A percentile compares a stretch with the other conserved stretches of the same genome.
Conservation (phyloP, 2,329 filamentous ascomycete genomes). For the Onygenales sp. region DNA sequence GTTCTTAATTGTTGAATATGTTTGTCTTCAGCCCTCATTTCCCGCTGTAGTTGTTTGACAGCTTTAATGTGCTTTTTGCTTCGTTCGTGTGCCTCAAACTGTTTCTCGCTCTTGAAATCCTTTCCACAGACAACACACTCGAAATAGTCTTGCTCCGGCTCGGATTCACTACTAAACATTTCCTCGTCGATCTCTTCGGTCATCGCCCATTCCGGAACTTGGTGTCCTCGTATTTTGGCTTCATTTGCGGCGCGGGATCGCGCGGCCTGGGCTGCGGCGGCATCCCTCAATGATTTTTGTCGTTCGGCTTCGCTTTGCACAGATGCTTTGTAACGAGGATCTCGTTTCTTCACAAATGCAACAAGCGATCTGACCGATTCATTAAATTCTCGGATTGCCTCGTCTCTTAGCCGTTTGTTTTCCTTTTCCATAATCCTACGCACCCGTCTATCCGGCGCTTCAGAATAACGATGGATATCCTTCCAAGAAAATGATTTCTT, state of each 20-base stretch:
- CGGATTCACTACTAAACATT: constrained; percentile 37
- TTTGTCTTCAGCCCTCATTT: constrained; percentile 74
- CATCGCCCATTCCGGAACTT: constrained; percentile 67
- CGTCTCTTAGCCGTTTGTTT: constrained; percentile 74
- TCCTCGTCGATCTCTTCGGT: constrained; percentile 45
- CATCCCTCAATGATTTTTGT: constrained; percentile 66
- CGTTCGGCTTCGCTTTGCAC: constrained; percentile 70
- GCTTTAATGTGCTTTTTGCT: constrained; percentile 95
- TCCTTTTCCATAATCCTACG: constrained; percentile 90
- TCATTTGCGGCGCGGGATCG: constrained; percentile 72
- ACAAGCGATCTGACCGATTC: constrained; percentile 81
- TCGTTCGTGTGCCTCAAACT: constrained; percentile 83
- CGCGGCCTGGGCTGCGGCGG: constrained; percentile 74
- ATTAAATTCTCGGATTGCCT: constrained; percentile 80
- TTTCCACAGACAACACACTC: constrained; percentile 58
- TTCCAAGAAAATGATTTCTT: constrained; percentile 83
- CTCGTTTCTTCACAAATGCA: constrained; percentile 79
- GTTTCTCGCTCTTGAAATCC: constrained; percentile 79
- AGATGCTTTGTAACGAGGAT: constrained; percentile 73
- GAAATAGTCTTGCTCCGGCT: constrained; percentile 45
- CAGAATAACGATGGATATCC: constrained; percentile 71
- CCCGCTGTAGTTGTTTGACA: constrained; percentile 64
- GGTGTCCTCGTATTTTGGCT: constrained; percentile 56
- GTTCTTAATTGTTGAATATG: constrained; percentile 24
- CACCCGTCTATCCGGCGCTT: constrained; percentile 76